phyloP scores from a whole-genome alignment of 2,329 filamentous ascomycete genomes.

The Ophiostoma himal-ulmi region DNA sequence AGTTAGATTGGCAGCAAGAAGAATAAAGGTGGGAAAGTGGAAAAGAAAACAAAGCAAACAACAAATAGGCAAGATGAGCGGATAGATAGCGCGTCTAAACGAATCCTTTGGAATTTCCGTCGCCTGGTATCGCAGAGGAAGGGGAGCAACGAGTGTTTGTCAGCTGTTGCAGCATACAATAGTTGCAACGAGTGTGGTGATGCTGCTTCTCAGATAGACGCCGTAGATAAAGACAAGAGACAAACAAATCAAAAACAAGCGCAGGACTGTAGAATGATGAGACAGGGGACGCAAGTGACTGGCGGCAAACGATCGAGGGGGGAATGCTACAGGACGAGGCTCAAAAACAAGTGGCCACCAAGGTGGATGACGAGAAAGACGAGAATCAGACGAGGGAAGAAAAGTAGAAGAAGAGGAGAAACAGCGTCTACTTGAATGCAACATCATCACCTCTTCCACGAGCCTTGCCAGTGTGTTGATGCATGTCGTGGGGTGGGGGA shows the following conservation, averaged over 20 bases:
- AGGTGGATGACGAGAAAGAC: neutral
- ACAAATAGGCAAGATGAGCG: neutral
- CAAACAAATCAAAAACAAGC: neutral
- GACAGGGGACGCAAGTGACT: neutral
- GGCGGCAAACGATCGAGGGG: neutral
- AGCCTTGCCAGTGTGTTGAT: neutral
- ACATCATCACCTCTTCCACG: neutral
- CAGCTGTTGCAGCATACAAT: neutral
- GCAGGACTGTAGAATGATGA: neutral
- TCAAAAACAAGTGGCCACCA: neutral
- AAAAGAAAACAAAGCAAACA: neutral
- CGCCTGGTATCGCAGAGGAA: neutral
- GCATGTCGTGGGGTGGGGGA: neutral
- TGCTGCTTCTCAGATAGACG: neutral
- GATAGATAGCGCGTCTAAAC: constrained; percentile 1
- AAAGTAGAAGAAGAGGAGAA: neutral
- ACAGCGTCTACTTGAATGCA: constrained; percentile 1
- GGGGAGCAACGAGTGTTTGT: neutral
- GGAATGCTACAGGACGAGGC: neutral
- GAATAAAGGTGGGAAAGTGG: neutral
- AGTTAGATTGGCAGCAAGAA: neutral
- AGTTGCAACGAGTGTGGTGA: neutral
- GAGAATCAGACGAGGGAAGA: neutral
- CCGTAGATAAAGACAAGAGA: neutral
- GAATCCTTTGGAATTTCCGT: neutral